Evolutionary conservation across 495 filamentous ascomycete species (phyloP).

Genomic region (Penicillium longicatenatum): DNA sequence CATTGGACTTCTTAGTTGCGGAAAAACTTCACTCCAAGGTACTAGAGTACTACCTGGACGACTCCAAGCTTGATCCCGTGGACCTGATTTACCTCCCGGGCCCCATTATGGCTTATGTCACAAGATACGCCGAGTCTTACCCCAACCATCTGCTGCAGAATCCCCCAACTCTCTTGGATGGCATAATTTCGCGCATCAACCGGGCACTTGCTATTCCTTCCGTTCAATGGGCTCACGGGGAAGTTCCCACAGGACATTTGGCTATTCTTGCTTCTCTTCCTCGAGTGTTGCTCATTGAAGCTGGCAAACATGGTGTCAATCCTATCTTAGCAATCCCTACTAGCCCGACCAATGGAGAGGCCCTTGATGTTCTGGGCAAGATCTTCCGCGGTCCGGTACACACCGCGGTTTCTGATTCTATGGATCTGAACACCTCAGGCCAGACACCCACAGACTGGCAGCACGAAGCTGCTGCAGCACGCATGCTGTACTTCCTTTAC

Average conservation of each 20-base stretch:
- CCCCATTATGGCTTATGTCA: slow-evolving; percentile 58
- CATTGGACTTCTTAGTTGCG: slow-evolving; percentile 56
- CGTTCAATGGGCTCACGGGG: slow-evolving; percentile 53
- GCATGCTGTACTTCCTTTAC: slow-evolving; percentile 59
- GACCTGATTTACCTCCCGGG: slow-evolving; percentile 55
- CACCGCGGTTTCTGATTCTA: slow-evolving; percentile 25
- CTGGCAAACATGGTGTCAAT: slow-evolving; percentile 44
- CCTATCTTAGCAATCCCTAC: slow-evolving; percentile 53
- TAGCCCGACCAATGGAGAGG: slow-evolving; percentile 52
- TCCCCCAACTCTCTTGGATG: slow-evolving; percentile 37
- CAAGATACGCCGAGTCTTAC: slow-evolving; percentile 56
- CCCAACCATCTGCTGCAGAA: slow-evolving; percentile 56
- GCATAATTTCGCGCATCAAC: slow-evolving; percentile 49
- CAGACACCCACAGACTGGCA: slow-evolving; percentile 43
- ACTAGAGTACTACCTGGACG: slow-evolving; percentile 55
- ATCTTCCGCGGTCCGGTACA: slow-evolving; percentile 57
- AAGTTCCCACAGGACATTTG: slow-evolving; percentile 55
- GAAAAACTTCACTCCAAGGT: slow-evolving; percentile 53
- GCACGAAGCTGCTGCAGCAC: slow-evolving; percentile 55
- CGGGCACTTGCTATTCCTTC: slow-evolving; percentile 46
- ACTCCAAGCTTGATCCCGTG: slow-evolving; percentile 51
- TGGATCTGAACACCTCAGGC: slow-evolving; percentile 35
- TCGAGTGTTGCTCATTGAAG: slow-evolving; percentile 53
- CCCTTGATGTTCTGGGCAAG: slow-evolving; percentile 53
- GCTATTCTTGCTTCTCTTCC: slow-evolving; percentile 60